Conservation (phyloP, 2,329 filamentous ascomycete genomes). For the Basipetospora chlamydospora region DNA sequence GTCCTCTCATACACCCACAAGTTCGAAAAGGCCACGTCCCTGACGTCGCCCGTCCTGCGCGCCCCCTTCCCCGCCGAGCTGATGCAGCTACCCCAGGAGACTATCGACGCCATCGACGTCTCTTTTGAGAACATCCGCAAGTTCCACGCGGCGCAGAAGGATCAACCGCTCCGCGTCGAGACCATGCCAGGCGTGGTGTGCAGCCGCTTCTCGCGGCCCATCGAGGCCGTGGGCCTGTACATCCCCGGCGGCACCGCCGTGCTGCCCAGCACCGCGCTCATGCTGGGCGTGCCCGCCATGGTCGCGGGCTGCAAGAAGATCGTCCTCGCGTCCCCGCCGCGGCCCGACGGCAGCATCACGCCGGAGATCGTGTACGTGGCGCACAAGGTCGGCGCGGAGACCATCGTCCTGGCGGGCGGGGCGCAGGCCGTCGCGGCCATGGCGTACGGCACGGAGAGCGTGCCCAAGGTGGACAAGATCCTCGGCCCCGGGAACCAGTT, state of each 20-base stretch:
- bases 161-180: conserved; percentile 71
- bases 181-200: conserved; percentile 97
- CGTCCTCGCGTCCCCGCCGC: conserved; percentile 80
- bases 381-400: conserved; percentile 90
- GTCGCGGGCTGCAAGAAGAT: conserved; percentile 94
- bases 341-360: conserved; percentile 77
- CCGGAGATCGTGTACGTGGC: conserved; percentile 96
- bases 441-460: conserved; percentile 90
- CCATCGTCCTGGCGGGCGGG: conserved; percentile 88
- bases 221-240: conserved; percentile 92
- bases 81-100: conserved; percentile 75
- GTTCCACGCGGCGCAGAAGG: conserved; percentile 84
- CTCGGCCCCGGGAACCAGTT: conserved; percentile 96
- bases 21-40: conserved; percentile 87
- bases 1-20: conserved; percentile 91
- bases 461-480: conserved; percentile 97
- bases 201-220: conserved; percentile 81
- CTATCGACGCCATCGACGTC: conserved; percentile 79
- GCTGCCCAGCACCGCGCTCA: conserved; percentile 90
- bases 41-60: conserved; percentile 76
- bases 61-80: conserved; percentile 76
- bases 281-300: conserved; percentile 96
- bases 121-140: conserved; percentile 89
- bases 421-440: conserved; percentile 92
- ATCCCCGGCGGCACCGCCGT: conserved; percentile 93